Evolutionary conservation across 2,329 filamentous ascomycete genomes (phyloP).

Genomic region (Botryotinia narcissicola): DNA sequence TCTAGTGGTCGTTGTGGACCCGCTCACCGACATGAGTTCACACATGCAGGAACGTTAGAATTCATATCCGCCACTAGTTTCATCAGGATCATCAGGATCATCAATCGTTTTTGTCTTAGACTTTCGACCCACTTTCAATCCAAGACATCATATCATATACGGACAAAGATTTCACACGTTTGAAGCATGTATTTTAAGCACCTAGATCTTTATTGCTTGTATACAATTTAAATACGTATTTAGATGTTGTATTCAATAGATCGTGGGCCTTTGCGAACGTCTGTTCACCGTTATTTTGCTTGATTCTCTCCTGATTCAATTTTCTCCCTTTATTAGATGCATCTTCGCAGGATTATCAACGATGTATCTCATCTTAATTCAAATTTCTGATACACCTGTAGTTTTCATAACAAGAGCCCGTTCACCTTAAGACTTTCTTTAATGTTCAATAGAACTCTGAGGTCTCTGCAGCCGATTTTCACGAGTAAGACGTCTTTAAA

Average conservation of each 20-base stretch:
- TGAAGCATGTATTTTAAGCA: neutral
- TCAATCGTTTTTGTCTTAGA: neutral
- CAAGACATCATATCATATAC: neutral
- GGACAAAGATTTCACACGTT: neutral
- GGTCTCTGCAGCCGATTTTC: neutral
- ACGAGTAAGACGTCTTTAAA: neutral
- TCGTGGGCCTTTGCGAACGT: neutral
- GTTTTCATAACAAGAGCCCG: neutral
- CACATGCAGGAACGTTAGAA: neutral
- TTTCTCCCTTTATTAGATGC: neutral
- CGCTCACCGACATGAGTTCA: neutral
- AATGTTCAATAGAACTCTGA: neutral
- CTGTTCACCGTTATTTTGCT: neutral
- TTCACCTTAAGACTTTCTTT: neutral
- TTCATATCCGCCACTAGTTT: neutral
- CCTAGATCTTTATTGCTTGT: neutral
- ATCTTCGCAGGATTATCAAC: neutral
- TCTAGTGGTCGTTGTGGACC: neutral
- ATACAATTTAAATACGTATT: neutral
- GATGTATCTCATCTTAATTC: neutral
- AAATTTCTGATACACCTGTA: neutral
- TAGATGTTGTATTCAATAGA: neutral
- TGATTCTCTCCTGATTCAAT: neutral
- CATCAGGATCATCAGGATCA: neutral
- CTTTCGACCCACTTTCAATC: neutral